Conservation (phyloP, 1,139 yeast genomes). For the Debaryomyces coudertii region DNA sequence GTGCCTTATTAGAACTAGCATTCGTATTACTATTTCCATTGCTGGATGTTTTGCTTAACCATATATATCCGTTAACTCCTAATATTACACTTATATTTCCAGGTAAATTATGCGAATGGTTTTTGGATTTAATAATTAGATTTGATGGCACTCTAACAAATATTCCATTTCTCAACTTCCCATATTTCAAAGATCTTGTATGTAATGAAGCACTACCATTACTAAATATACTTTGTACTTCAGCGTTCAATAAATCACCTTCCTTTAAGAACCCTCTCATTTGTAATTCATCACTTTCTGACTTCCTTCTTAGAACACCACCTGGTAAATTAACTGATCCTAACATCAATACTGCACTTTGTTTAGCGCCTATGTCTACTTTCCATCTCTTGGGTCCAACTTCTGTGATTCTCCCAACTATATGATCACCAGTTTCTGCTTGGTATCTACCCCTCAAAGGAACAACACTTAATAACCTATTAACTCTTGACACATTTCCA, state of each 20-base stretch:
- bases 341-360: constrained; percentile 87
- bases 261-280: constrained; percentile 94
- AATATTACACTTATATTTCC: constrained; percentile 88
- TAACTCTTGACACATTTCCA: constrained; percentile 85
- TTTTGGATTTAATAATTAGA: constrained; percentile 78
- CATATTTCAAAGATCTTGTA: constrained; percentile 92
- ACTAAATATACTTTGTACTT: constrained; percentile 84
- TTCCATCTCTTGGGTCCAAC: constrained; percentile 96
- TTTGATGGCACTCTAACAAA: constrained; percentile 82
- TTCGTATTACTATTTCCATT: constrained; percentile 22
- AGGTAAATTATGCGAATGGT: constrained; percentile 84
- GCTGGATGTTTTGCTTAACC: constrained; percentile 76
- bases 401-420: constrained; percentile 91
- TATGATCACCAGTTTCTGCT: constrained; percentile 96
- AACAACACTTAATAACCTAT: constrained; percentile 79
- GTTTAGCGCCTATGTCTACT: constrained; percentile 93
- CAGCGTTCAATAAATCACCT: constrained; percentile 96
- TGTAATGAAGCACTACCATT: constrained; percentile 95
- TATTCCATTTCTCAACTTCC: constrained; percentile 89
- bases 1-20: constrained; percentile 32
- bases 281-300: constrained; percentile 93
- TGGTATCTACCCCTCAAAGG: constrained; percentile 86
- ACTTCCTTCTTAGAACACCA: constrained; percentile 90
- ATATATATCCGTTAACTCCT: constrained; percentile 93
- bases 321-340: constrained; percentile 98